A percentile compares a stretch with the other conserved stretches of the same genome.
Evolutionary conservation across 768 basidiomycete species (phyloP).

Genomic region (Lactarius tabidus): DNA sequence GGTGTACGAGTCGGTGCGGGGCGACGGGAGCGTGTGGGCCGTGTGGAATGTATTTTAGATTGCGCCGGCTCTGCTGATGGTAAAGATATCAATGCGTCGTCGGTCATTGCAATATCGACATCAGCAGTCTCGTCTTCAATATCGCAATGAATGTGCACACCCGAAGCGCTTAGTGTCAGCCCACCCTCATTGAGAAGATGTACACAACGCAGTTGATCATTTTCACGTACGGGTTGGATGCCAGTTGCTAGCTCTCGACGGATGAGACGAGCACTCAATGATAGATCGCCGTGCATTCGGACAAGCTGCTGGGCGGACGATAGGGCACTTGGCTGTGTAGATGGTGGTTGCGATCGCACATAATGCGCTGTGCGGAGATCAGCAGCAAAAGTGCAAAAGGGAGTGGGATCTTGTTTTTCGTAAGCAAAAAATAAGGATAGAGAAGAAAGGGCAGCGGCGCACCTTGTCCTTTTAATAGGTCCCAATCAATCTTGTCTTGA

Average conservation of each 20-base stretch:
- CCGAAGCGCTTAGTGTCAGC: slow-evolving; percentile 31
- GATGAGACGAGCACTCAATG: slow-evolving; percentile 40
- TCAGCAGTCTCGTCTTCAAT: slow-evolving; percentile 60
- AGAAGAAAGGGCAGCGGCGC: slow-evolving; percentile 20
- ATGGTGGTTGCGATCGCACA: slow-evolving; percentile 38
- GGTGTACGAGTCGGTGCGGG: neutral
- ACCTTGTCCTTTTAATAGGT: slow-evolving; percentile 55
- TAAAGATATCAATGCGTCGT: neutral
- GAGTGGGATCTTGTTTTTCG: slow-evolving; percentile 47
- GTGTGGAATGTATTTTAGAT: neutral
- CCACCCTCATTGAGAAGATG: slow-evolving; percentile 45
- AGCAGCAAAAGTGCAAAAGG: slow-evolving; percentile 47
- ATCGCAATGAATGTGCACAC: too few relatives aligned
- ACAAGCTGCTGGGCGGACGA: slow-evolving; percentile 59
- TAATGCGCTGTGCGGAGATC: slow-evolving; percentile 36
- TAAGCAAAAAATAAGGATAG: neutral
- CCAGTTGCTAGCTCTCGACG: slow-evolving; percentile 38
- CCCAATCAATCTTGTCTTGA: slow-evolving; percentile 59
- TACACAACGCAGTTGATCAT: slow-evolving; percentile 51
- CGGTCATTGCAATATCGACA: slow-evolving; percentile 45
- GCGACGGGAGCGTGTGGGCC: slow-evolving; percentile 12
- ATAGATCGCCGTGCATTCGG: slow-evolving; percentile 47
- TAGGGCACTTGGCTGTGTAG: slow-evolving; percentile 41
- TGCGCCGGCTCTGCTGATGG: slow-evolving; percentile 1
- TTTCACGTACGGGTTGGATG: slow-evolving; percentile 44